Evolutionary conservation across 805 yeast species (phyloP).

Genomic region (Saccharomycopsis olivae): DNA sequence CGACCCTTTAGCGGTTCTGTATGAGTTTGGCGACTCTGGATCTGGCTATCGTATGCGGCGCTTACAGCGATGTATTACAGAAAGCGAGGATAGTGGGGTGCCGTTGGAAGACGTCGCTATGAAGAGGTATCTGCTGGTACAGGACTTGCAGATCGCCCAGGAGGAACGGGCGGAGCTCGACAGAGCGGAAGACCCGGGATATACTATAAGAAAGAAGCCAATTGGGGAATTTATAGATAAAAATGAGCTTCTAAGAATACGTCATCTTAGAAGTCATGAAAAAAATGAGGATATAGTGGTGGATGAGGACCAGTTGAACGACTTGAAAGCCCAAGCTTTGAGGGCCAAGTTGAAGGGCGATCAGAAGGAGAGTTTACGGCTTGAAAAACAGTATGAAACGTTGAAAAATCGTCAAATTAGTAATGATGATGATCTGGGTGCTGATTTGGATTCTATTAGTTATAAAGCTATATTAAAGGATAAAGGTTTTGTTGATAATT

Average conservation of each 20-base stretch:
- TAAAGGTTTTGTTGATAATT: constrained; percentile 27
- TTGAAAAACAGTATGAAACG: constrained; percentile 2
- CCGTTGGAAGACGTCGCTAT: not conserved
- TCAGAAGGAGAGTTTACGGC: not conserved
- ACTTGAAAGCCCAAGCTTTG: constrained; percentile 2
- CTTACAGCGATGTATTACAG: constrained; percentile 2
- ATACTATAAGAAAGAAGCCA: constrained; percentile 7
- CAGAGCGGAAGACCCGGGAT: constrained; percentile 2
- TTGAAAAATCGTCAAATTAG: not conserved
- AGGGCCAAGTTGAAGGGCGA: constrained; percentile 1
- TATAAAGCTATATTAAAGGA: constrained; percentile 29
- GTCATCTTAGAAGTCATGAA: not conserved
- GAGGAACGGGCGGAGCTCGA: constrained; percentile 9
- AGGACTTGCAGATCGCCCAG: constrained; percentile 8
- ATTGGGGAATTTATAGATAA: constrained; percentile 9
- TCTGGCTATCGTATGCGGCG: constrained; percentile 8
- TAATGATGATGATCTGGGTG: constrained; percentile 8
- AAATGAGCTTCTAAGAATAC: not conserved
- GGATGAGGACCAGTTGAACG: not conserved
- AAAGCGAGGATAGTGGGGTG: constrained; percentile 1
- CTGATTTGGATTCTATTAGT: constrained; percentile 19
- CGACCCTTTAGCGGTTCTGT: constrained; percentile 2
- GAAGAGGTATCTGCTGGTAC: constrained; percentile 3
- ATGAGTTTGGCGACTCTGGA: constrained; percentile 10
- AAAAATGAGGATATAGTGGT: not conserved